Base-by-base conservation (phyloP, 805 yeast species). In the Kodamaea neixiangensis region DNA sequence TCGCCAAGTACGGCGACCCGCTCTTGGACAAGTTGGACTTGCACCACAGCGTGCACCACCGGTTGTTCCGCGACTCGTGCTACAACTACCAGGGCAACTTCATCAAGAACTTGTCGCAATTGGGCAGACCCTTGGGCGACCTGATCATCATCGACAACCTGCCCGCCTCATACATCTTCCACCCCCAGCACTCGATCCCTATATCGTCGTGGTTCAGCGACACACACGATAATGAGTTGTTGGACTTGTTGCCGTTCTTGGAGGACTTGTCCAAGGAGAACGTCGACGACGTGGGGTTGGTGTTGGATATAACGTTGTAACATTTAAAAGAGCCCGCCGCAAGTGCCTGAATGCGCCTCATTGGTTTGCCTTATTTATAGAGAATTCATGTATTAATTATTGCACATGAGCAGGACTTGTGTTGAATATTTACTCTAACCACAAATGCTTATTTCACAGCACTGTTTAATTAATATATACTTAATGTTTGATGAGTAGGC, bases 121-220 rank as follows among this genome's bases (percentile, higher is more conserved):
- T 94, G 59, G 99, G 99, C 10, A 79, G 99, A 61, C 97, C 97
- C 2, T 74, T 94, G 54, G 72, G 80, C 50, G 96, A 91, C 58
- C 75, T 87, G 41, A 91, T 94, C 51, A 94, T 94, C 58, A 83
- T 94, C 57, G 99, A 94, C 73, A 94, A 94, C 69, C 92, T 98
- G 2, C 98, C 99, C 1, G 97, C 98, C 2, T 89, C 97, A n/a
- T 94, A 94, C 69, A 85, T 93, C 50, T 89, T 94, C 77, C 98
- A 94, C 66, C 99, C 99, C 17, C 96, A 90, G 68, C 97, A 94
- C 72, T 96, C 98, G 7, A 87, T 94, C 22, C 99, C 99, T 19
- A 89, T 94, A 22, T 89, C 97, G 58, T 86, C 94, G 67, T 94
- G 99, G 99, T 94, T 94, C 76, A 89, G 97, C 58, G 99, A 94